Conservation (phyloP, 257 asterid genomes). For the Solanum pimpinellifolium region DNA sequence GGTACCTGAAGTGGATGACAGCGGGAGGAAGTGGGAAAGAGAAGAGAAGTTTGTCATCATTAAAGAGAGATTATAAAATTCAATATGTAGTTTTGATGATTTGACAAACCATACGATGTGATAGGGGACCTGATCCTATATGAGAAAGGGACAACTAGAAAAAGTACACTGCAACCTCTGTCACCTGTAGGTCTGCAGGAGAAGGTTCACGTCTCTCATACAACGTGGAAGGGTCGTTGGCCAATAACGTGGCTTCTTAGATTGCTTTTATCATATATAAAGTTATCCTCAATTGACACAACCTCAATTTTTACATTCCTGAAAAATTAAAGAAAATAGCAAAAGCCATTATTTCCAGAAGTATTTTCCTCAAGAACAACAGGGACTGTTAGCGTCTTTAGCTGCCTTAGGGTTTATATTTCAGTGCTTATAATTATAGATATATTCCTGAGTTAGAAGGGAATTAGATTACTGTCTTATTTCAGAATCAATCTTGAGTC, state of each 20-base stretch:
- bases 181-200: neutral
- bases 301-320: neutral
- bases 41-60: neutral
- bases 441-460: neutral
- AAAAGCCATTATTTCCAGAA: neutral
- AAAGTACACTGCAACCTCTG: neutral
- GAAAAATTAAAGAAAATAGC: neutral
- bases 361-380: neutral
- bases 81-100: neutral
- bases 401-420: neutral
- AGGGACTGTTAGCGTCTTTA: no score
- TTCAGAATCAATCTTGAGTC: neutral
- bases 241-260: neutral
- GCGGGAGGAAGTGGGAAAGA: neutral
- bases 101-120: neutral
- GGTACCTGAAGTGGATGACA: neutral
- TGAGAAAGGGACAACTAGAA: neutral
- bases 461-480: neutral
- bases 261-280: no score
- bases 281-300: neutral
- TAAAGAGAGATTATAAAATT: neutral
- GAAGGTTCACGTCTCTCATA: neutral
- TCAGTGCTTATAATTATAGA: neutral
- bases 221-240: fast-evolving
- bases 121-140: neutral